Evolutionary conservation across 805 yeast species (phyloP), one percentile per base, ranked within the genome.

Genomic region (Pichia membranifaciens): DNA sequence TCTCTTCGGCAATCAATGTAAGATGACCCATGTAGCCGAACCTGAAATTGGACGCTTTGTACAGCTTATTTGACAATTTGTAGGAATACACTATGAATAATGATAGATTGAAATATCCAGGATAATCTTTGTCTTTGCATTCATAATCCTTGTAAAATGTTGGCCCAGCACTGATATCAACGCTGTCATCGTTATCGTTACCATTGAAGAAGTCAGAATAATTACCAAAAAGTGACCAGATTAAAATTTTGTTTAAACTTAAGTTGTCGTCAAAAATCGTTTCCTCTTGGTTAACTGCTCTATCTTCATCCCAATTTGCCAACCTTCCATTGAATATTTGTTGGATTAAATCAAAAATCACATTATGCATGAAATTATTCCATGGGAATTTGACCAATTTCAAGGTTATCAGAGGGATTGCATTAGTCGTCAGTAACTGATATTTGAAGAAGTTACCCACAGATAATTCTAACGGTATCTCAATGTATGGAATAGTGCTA

Each of bases 361-460:
- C 99, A 61, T 91, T 93, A 65, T 93, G 99, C 75, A 91, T 78
- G 59, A 93, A 93, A 61, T 93, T 93, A 64, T 93, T 93, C 98
- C 98, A 93, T 7, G 98, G 96, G 65, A 82, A 88, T 52, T 76
- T 70, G 55, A 88, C 78, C 56, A 93, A 81, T 70, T 85, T 80
- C 23, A 74, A 62, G 5, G 89, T 71, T 5, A 89, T 79, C 22
- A 75, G 72, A 13, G 79, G 70, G 29, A 90, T 71, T 45, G 88
- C 78, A 29, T 74, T 72, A 56, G 81, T 80, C 58, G 89, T 95
- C 44, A 83, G 74, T 16, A 93, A 69, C 51, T 84, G 81, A 35
- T 84, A 80, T 65, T 93, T 93, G 63, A 89, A 82, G 53, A 70
- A 75, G 60, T 93, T 97, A 12, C 98, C 99, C 33, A 87, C 78